Conservation (phyloP, 306 rosid species). For the Prinsepia uniflora region DNA sequence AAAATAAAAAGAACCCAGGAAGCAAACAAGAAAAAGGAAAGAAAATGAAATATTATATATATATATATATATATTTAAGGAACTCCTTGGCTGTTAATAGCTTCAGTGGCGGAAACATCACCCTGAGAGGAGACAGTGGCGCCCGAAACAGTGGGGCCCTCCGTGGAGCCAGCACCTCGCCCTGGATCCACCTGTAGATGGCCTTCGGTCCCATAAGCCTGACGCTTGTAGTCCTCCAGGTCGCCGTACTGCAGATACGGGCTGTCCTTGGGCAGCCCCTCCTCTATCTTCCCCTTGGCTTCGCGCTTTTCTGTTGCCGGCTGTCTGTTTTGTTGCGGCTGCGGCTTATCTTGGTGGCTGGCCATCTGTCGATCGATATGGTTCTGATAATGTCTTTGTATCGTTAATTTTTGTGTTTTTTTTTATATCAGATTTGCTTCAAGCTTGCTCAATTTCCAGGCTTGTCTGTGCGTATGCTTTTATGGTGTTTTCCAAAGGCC, state of each 20-base stretch:
- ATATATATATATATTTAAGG: not conserved
- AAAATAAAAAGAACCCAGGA: not conserved
- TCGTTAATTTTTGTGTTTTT: not conserved
- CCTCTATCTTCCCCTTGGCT: constrained; percentile 25
- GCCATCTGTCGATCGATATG: not conserved
- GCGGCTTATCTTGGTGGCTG: not conserved
- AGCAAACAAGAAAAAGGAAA: not conserved
- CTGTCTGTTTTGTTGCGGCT: not conserved
- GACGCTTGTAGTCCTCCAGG: constrained; percentile 74
- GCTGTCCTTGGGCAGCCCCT: constrained; percentile 65
- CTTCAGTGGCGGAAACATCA: constrained; percentile 21
- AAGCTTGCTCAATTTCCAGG: not conserved
- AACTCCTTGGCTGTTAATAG: constrained; percentile 33
- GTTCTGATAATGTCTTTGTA: not conserved
- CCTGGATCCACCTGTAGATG: constrained; percentile 56
- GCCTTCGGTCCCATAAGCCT: constrained; percentile 73
- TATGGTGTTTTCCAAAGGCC: not conserved
- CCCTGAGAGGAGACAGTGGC: constrained; percentile 30
- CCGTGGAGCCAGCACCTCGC: constrained; percentile 75
- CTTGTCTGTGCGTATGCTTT: not conserved
- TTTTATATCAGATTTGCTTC: not conserved
- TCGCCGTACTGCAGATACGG: constrained; percentile 58
- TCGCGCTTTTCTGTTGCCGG: not conserved
- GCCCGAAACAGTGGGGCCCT: constrained; percentile 75
- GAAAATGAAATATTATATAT: not conserved